Base-by-base conservation (phyloP, 306 rosid genomes). In the Citrullus colocynthis region DNA sequence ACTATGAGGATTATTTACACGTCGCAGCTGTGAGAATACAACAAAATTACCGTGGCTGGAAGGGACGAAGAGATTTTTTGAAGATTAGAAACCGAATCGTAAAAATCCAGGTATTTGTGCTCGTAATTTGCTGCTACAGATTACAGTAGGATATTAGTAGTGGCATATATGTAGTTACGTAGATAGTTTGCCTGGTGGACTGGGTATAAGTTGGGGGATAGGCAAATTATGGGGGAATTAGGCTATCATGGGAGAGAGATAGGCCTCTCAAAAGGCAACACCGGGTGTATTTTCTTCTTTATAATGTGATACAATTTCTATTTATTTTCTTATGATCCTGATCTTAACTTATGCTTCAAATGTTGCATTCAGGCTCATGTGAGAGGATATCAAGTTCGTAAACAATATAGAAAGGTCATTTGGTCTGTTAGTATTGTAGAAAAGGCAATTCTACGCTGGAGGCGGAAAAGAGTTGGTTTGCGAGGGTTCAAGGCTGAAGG, bases 361-460 rank as follows among this genome's bases (percentile, higher is more conserved):
- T 62, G 42, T 65, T 70, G 72, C 41, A 48, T 74, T 69, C 76
- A 89, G 97, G 94, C 94, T 85, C 92, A 83, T 84, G 78, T 91
- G 78, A 89, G 97, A 82, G 95, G 94, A 51, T 85, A 85, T 82
- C 91, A 88, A 81, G 90, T 85, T 81, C 91, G 94, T 42, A 91
- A 88, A 87, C 88, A 80, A 76, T 89, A 88, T 84, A 88, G 80
- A 74, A 88, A 76, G 82, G 79, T 91, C 76, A 81, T 89, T 34
- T 91, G 94, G 97, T 87, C 93, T 83, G 97, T 88, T 59, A 63
- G 97, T 72, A 86, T 89, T 49, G 80, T 89, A 74, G 97, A 89
- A 79, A 91, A 91, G 82, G 90, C 78, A 4, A 89, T 91, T 62
- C 87, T 91, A 81, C 92, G 94, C 8, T 91, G 97, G 97, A 86